Conservation (phyloP, 257 asterid genomes). For the Fraxinus quadrangulata region DNA sequence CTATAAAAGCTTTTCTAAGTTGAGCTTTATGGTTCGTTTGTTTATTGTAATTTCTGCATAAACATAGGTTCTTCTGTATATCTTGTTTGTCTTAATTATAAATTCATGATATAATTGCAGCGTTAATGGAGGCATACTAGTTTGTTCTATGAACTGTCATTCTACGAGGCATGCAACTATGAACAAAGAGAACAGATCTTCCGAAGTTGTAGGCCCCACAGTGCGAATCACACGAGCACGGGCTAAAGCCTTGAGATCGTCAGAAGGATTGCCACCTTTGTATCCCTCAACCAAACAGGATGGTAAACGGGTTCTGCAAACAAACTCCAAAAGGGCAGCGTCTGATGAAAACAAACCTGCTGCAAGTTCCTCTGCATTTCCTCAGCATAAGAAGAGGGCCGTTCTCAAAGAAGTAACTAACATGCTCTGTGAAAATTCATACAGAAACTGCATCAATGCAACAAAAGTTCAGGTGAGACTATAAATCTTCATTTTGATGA, state of each 20-base stretch:
- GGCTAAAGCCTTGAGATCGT: conserved; percentile 59
- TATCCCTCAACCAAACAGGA: conserved; percentile 57
- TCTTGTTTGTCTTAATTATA: conserved; percentile 23
- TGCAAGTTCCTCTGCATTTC: conserved; percentile 36
- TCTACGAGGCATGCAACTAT: conserved; percentile 48
- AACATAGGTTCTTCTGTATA: conserved; percentile 1
- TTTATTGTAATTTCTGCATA: conserved; percentile 17
- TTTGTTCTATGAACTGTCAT: conserved; percentile 27
- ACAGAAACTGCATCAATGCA: conserved; percentile 47
- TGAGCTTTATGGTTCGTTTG: conserved; percentile 13
- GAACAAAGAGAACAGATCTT: conserved; percentile 57
- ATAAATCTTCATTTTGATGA: conserved; percentile 6
- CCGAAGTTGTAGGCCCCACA: conserved; percentile 42
- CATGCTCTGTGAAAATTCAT: conserved; percentile 50
- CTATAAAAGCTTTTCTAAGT: neutral
- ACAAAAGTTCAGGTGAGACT: conserved; percentile 54
- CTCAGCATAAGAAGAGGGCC: conserved; percentile 67
- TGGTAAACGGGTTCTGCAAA: conserved; percentile 45
- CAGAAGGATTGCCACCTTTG: conserved; percentile 72
- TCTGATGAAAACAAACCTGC: conserved; percentile 43
- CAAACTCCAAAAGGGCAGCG: conserved; percentile 69
- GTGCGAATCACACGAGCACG: conserved; percentile 77
- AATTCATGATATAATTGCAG: conserved; percentile 44
- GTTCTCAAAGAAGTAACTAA: conserved; percentile 88
- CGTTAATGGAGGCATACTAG: conserved; percentile 39